These are phyloP conservation scores for Penicillium steckii DNA, from an alignment of 495 filamentous ascomycete species.

Conservation along the genomic window DNA sequence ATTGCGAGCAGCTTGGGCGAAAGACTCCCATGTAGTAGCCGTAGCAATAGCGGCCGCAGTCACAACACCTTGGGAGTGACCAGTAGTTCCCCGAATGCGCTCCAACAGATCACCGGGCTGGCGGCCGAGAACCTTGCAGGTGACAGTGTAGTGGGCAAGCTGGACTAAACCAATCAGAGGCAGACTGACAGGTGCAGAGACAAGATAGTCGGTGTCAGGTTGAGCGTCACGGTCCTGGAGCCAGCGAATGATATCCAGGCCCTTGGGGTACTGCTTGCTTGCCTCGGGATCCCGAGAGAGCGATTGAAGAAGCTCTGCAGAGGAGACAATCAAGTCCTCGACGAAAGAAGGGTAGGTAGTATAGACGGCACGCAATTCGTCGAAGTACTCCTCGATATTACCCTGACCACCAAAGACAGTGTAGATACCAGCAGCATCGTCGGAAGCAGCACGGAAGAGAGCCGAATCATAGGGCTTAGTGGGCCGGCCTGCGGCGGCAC, in stretches of 20 bases:
- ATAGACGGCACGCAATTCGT: conserved; percentile 90
- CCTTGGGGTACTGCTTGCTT: conserved; percentile 94
- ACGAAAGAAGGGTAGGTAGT: conserved; percentile 87
- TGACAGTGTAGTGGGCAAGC: conserved; percentile 88
- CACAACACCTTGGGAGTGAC: conserved; percentile 95
- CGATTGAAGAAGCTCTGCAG: conserved; percentile 76
- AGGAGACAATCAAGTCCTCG: conserved; percentile 73
- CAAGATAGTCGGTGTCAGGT: conserved; percentile 91
- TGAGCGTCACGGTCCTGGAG: conserved; percentile 81
- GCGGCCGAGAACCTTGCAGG: conserved; percentile 83
- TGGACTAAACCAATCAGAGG: conserved; percentile 95
- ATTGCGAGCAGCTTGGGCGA: conserved; percentile 69
- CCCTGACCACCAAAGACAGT: conserved; percentile 98
- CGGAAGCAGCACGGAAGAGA: conserved; percentile 81
- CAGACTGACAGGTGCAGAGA: conserved; percentile 95
- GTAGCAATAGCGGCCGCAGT: conserved; percentile 91
- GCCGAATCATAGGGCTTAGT: conserved; percentile 91
- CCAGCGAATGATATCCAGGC: conserved; percentile 91
- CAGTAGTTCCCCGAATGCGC: conserved; percentile 80
- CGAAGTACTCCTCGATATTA: conserved; percentile 99
- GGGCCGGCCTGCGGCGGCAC: conserved; percentile 75
- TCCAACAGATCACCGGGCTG: conserved; percentile 84
- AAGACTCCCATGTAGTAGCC: conserved; percentile 85
- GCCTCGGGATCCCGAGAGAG: conserved; percentile 84
- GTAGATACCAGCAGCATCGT: conserved; percentile 76